Percentiles rank a stretch among this genome's conserved stretches.
Evolutionary conservation across 306 rosid species (phyloP).

Genomic region (Quercus glauca): DNA sequence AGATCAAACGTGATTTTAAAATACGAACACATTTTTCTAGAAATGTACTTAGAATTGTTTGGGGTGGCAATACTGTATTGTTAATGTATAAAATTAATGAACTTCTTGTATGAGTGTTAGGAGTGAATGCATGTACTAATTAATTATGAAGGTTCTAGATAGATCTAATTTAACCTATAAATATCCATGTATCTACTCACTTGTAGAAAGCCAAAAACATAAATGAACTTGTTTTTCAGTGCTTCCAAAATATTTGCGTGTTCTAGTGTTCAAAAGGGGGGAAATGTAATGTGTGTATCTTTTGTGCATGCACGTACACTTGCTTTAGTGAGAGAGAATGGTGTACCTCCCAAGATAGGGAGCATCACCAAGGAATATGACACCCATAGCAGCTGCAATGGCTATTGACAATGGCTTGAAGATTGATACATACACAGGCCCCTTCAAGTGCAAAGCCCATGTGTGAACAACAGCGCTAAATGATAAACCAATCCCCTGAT

Average conservation of each 20-base stretch:
- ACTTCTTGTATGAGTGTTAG: no score
- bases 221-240: no score
- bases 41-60: no score
- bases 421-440: constrained; percentile 27
- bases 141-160: not conserved
- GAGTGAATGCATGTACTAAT: not conserved
- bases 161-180: no score
- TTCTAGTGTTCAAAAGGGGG: not conserved
- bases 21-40: no score
- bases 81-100: no score
- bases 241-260: not conserved
- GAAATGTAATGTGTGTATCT: no score
- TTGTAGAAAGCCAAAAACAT: no score
- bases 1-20: no score
- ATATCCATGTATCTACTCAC: no score
- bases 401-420: constrained; percentile 38
- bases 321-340: not conserved
- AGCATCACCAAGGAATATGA: constrained; percentile 36
- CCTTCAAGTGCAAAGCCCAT: constrained; percentile 31
- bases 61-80: no score
- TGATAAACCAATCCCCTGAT: constrained; percentile 26
- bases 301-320: no score
- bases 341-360: constrained; percentile 35
- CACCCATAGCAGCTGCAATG: constrained; percentile 35
- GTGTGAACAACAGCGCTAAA: constrained; percentile 36